phyloP scores from a whole-genome alignment of 345 rosid genomes.

The Dimocarpus longan region DNA sequence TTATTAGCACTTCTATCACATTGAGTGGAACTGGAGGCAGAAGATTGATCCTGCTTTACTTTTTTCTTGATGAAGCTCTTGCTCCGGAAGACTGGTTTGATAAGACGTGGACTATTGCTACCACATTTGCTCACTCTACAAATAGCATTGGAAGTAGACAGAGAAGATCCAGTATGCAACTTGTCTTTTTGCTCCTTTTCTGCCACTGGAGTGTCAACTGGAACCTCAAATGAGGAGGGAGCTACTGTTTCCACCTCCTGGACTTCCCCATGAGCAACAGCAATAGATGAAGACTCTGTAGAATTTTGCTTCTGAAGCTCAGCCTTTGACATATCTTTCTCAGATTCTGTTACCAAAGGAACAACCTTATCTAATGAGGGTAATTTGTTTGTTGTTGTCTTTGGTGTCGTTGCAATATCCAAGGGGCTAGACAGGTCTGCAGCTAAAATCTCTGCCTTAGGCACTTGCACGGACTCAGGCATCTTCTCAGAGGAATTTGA shows the following conservation, averaged over 20 bases:
- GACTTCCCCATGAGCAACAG: slow-evolving; percentile 17
- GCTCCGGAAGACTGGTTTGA: slow-evolving; percentile 56
- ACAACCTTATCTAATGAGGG: slow-evolving; percentile 29
- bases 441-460: slow-evolving; percentile 30
- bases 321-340: slow-evolving; percentile 17
- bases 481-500: slow-evolving; percentile 31
- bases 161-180: slow-evolving; percentile 33
- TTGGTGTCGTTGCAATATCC: slow-evolving; percentile 23
- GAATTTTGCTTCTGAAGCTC: slow-evolving; percentile 24
- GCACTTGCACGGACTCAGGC: slow-evolving; percentile 35
- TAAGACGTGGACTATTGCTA: slow-evolving; percentile 34
- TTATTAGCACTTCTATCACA: slow-evolving; percentile 27
- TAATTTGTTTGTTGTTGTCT: slow-evolving; percentile 23
- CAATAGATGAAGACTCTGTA: slow-evolving; percentile 24
- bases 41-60: slow-evolving; percentile 39
- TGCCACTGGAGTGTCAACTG: slow-evolving; percentile 21
- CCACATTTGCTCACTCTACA: slow-evolving; percentile 31
- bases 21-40: slow-evolving; percentile 35
- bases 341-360: slow-evolving; percentile 21
- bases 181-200: slow-evolving; percentile 36
- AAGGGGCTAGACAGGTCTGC: slow-evolving; percentile 24
- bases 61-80: slow-evolving; percentile 62
- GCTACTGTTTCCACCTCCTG: slow-evolving; percentile 24
- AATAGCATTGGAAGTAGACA: slow-evolving; percentile 27
- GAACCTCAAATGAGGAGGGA: slow-evolving; percentile 27